Base-by-base conservation (phyloP, 805 yeast species). In the Suhomyces kilbournensis region DNA sequence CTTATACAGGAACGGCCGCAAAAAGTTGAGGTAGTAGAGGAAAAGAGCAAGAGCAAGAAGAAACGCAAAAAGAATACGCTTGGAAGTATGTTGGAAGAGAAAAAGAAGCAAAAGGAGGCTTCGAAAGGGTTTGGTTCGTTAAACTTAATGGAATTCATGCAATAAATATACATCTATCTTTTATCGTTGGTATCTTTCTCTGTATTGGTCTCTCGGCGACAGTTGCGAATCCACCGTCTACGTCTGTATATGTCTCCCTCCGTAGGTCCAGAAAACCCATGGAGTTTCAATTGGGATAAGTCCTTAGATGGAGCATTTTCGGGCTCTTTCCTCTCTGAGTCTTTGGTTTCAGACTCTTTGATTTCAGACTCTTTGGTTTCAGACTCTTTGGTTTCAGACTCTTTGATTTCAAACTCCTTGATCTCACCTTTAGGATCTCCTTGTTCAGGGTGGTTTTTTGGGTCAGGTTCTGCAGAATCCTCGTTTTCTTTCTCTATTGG, bases 191-290 rank as follows among this genome's bases (percentile, higher is more conserved):
- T 42, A 14, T 23, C 32, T 10, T 19, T 38, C 8, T 38, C 42
- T 38, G 7, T 38, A 38, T 38, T 12, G 9, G 25, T 26, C 46
- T 49, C 61, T 10, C 66, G 54, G 5, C 49, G 62, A 54, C 79
- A 76, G 49, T 61, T 64, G 49, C 89, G 68, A 2, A 80, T 69
- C 92, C 92, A 86, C 65, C 90, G 75, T 61, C 93, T 74, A 62
- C 93, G 74, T 58, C 92, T 73, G 61, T 64, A 69, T 5, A 68
- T 50, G 55, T 85, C 74, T 57, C 81, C 53, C 51, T 26, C 45
- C 34, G n/a, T 34, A 38, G n/a, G 42, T 35, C 20, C 40, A 19
- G 9, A 2, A 1, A n/a, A 10, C 12, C 34, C 49, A 7, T 28
- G 52, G 14, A 45, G 50, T 20, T 28, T 15, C 26, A 28, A 22